Evolutionary conservation across 1,284 basidiomycete genomes (phyloP), one percentile per base, ranked within the genome.

Genomic region (Moesziomyces globuligerus): DNA sequence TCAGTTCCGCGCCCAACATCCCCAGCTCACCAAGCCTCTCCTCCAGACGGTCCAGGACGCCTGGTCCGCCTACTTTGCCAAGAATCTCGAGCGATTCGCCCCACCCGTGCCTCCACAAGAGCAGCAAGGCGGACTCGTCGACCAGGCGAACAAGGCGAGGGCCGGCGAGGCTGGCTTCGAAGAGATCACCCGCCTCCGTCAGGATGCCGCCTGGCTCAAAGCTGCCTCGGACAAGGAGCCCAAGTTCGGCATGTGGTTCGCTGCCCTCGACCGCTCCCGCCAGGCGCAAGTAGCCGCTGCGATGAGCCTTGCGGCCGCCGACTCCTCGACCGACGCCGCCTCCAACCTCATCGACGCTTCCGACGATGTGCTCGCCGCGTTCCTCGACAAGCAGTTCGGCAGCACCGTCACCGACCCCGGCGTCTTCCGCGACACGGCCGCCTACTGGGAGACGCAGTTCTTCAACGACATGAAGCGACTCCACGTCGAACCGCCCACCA

Each of bases 401-500:
- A 85, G 89, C 48, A 91, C 90, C 3, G 90, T 97, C 28, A 90
- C 89, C 2, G 93, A 98, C 83, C 94, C 91, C 5, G 87, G 89
- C 11, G 89, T 98, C 56, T 95, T 91, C 75, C 90, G 92, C 46
- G 86, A 88, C 20, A 87, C 96, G 5, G 90, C 96, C 1, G 87
- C 91, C 9, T 90, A 90, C 81, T 98, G 94, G 94, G 96, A 98
- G 84, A 85, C 85, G 26, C 87, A 88, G 51, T 99, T 93, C 85
- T 95, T 97, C 85, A 86, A 90, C 41, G 94, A 98, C 81, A 99
- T 99, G 96, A 85, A 86, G 28, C 89, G 90, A 15, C 87, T 99
- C 25, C 88, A 88, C 65, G 91, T 98, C 48, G 89, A 91, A 57
- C 88, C 90, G 29, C 94, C 96, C 17, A 93, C 94, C 81, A 93